Evolutionary conservation across 2,329 filamentous ascomycete species (phyloP).

Genomic region (Dryadomyces sulphureus): DNA sequence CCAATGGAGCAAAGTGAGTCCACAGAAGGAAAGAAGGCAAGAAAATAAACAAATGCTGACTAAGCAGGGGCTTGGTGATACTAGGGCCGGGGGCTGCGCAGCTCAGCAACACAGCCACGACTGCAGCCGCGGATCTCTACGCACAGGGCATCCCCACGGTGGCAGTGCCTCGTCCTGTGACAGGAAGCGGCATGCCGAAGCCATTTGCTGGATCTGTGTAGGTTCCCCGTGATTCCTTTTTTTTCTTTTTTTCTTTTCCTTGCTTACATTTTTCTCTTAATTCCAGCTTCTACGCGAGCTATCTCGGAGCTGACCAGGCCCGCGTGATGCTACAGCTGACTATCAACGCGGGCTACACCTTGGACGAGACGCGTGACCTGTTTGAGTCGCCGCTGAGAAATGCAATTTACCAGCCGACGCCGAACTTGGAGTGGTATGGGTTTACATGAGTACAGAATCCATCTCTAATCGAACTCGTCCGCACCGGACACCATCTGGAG

Average conservation of each 20-base stretch:
- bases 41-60: background rate
- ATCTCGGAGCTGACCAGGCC: slow-evolving; percentile 20
- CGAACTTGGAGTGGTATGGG: background rate
- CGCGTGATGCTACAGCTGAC: slow-evolving; percentile 34
- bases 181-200: slow-evolving; percentile 30
- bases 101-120: slow-evolving; percentile 15
- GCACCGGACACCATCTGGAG: too few species aligned
- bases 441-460: background rate
- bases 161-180: slow-evolving; percentile 16
- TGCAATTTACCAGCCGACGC: slow-evolving; percentile 8
- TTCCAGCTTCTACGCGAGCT: slow-evolving; percentile 13
- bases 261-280: background rate
- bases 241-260: background rate
- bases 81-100: slow-evolving; percentile 17
- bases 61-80: slow-evolving; percentile 16
- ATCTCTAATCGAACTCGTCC: too few species aligned
- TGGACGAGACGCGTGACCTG: slow-evolving; percentile 13
- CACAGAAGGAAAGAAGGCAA: background rate
- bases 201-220: slow-evolving; percentile 15
- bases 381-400: slow-evolving; percentile 15
- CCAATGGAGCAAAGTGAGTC: slow-evolving; percentile 28
- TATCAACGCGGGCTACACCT: slow-evolving; percentile 14
- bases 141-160: slow-evolving; percentile 16
- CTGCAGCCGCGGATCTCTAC: slow-evolving; percentile 15
- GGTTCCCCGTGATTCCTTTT: background rate